These are phyloP conservation scores for Lophium mytilinum DNA, from an alignment of 495 filamentous ascomycete genomes.

Conservation along the genomic window DNA sequence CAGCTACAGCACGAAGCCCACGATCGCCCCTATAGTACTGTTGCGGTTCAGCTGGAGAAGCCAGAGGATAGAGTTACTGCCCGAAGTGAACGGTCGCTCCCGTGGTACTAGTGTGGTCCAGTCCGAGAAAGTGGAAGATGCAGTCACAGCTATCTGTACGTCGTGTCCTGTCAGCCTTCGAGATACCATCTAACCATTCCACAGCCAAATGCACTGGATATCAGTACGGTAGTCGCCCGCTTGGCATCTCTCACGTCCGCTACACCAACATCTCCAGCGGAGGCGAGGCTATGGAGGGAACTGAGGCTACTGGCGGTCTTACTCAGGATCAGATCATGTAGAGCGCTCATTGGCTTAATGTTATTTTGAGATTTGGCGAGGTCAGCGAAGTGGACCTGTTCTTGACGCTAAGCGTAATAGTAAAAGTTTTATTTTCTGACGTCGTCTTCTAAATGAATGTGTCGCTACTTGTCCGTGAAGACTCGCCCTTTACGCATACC, in stretches of 20 bases:
- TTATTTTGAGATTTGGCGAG: background rate
- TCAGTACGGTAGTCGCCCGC: constrained; percentile 90
- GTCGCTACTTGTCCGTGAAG: too few species aligned
- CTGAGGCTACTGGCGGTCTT: constrained; percentile 59
- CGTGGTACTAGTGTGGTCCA: constrained; percentile 92
- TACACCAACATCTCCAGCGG: constrained; percentile 60
- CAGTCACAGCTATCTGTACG: constrained; percentile 82
- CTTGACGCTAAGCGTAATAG: too few species aligned
- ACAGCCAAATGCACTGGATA: constrained; percentile 92
- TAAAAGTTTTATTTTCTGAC: too few species aligned
- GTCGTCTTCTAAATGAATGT: too few species aligned
- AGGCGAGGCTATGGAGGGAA: constrained; percentile 67
- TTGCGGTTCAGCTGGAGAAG: too few species aligned
- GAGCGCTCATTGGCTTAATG: background rate
- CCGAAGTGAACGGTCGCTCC: constrained; percentile 93
- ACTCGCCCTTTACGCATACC: too few species aligned
- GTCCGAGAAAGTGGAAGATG: constrained; percentile 74
- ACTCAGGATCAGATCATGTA: constrained; percentile 99
- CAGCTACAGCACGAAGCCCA: too few species aligned
- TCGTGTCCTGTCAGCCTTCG: background rate
- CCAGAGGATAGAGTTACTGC: too few species aligned
- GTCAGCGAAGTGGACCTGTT: too few species aligned
- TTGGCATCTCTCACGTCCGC: constrained; percentile 86
- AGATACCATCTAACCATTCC: constrained; percentile 11
- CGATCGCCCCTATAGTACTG: too few species aligned